Evolutionary conservation across 768 basidiomycete genomes (phyloP), one percentile per base, ranked within the genome.

Genomic region (Asterophora lycoperdoides): DNA sequence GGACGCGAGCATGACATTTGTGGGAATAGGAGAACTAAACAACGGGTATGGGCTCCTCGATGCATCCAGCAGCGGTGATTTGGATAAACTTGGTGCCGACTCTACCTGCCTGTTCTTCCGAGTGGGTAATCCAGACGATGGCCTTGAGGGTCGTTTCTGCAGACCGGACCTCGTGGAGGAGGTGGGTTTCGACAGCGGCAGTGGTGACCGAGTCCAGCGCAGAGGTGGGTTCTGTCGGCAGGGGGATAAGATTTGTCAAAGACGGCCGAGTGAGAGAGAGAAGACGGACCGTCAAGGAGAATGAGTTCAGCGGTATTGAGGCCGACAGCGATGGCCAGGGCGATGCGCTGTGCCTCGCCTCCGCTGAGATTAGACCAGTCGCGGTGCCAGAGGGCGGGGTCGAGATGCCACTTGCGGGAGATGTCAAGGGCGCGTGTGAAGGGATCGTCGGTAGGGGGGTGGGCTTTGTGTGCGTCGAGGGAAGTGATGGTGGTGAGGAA

Each of bases 61-160:
- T 56, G 45, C 73, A 76, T 42, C 69, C 70, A n/a, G 71, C 70
- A 9, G 59, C 61, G 10, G 70, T 67, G 37, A 81, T 62, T 18
- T 75, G 72, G 18, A 87, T 62, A 56, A 83, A 86, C 52, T 86
- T 71, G 1, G 80, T 89, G 11, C 89, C 91, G 33, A 87, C 79
- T 45, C 89, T 73, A 54, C 76, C 68, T 4, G 81, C 86, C 63
- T 93, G 91, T 53, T 90, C 86, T 2, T 82, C 80, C 0, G 87
- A 89, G 63, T 93, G 91, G 0, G 92, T 93, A 51, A 93, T 89
- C 91, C 91, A 93, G 3, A 93, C 61, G 34, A 91, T 66, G 0
- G 89, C 86, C 61, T 88, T 87, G 44, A 89, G 65, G 29, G 69
- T 67, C 17, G 76, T 70, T 33, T 77, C 67, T 8, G 66, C 46